A percentile compares a stretch with the other conserved stretches of the same genome.
These are phyloP conservation scores for Purpureocillium lavendulum DNA, from an alignment of 2,329 filamentous ascomycete species.

Conservation along the genomic window DNA sequence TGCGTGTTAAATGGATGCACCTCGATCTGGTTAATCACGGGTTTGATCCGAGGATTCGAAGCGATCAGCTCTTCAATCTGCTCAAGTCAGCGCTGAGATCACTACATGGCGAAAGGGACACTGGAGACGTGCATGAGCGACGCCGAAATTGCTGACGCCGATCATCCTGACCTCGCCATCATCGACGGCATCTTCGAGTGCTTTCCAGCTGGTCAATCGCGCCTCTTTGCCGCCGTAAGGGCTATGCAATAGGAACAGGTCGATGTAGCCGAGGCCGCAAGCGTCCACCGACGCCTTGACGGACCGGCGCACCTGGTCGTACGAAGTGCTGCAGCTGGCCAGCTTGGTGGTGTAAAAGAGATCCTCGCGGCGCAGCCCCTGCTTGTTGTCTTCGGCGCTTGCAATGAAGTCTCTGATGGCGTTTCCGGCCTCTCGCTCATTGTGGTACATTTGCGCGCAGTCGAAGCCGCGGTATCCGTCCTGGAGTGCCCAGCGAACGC, in stretches of 20 bases:
- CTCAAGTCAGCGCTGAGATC: too few species aligned
- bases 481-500: slow-evolving; percentile 49
- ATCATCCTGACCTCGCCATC: slow-evolving; percentile 63
- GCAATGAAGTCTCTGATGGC: slow-evolving; percentile 53
- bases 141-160: slow-evolving; percentile 73
- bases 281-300: slow-evolving; percentile 58
- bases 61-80: slow-evolving; percentile 62
- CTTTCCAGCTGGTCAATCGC: slow-evolving; percentile 65
- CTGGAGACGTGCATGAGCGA: slow-evolving; percentile 52
- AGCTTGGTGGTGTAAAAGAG: slow-evolving; percentile 79
- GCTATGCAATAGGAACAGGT: slow-evolving; percentile 71
- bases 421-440: slow-evolving; percentile 61
- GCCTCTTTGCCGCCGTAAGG: slow-evolving; percentile 66
- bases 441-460: slow-evolving; percentile 50
- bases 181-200: slow-evolving; percentile 66
- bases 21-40: slow-evolving; percentile 74
- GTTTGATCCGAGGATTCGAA: slow-evolving; percentile 51
- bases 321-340: slow-evolving; percentile 53
- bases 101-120: not conserved
- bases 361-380: slow-evolving; percentile 53
- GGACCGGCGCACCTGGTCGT: slow-evolving; percentile 57
- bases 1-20: slow-evolving; percentile 78
- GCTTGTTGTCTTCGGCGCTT: slow-evolving; percentile 32
- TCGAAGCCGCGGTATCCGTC: slow-evolving; percentile 45
- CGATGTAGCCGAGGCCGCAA: slow-evolving; percentile 65